Percentiles rank a stretch among this genome's conserved stretches.
phyloP scores from a whole-genome alignment of 2,329 filamentous ascomycete species.

The Dothistroma pini region DNA sequence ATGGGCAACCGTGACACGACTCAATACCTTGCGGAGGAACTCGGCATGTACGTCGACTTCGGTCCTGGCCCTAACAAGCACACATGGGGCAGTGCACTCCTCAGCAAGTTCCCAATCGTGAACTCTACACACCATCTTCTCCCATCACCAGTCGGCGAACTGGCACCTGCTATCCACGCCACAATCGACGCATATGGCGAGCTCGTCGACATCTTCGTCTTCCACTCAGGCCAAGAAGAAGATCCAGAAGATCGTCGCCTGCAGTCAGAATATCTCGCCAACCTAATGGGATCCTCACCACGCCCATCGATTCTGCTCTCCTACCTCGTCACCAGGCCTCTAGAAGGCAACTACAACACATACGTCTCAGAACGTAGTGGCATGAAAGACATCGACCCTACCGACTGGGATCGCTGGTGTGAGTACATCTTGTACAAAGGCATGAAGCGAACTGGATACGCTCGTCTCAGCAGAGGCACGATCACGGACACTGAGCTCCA shows the following conservation, averaged over 20 bases:
- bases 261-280: conserved; percentile 79
- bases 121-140: conserved; percentile 96
- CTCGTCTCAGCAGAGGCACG: conserved; percentile 78
- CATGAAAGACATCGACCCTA: conserved; percentile 92
- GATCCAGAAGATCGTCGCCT: conserved; percentile 86
- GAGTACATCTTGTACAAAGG: conserved; percentile 97
- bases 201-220: conserved; percentile 89
- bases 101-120: conserved; percentile 96
- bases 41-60: conserved; percentile 98
- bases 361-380: conserved; percentile 83
- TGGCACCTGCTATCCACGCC: conserved; percentile 95
- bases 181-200: conserved; percentile 90
- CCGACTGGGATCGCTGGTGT: conserved; percentile 97
- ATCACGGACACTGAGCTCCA: conserved; percentile 98
- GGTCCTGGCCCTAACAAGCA: conserved; percentile 98
- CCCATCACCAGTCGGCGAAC: conserved; percentile 87
- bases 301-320: conserved; percentile 81
- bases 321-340: conserved; percentile 87
- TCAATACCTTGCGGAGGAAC: conserved; percentile 89
- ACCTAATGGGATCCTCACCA: conserved; percentile 78
- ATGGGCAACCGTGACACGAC: conserved; percentile 98
- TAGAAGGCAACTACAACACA: conserved; percentile 93
- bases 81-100: conserved; percentile 88
- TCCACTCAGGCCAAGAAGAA: conserved; percentile 98
- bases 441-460: conserved; percentile 80